phyloP scores from a whole-genome alignment of 495 filamentous ascomycete species.

The Penicillium daleae region DNA sequence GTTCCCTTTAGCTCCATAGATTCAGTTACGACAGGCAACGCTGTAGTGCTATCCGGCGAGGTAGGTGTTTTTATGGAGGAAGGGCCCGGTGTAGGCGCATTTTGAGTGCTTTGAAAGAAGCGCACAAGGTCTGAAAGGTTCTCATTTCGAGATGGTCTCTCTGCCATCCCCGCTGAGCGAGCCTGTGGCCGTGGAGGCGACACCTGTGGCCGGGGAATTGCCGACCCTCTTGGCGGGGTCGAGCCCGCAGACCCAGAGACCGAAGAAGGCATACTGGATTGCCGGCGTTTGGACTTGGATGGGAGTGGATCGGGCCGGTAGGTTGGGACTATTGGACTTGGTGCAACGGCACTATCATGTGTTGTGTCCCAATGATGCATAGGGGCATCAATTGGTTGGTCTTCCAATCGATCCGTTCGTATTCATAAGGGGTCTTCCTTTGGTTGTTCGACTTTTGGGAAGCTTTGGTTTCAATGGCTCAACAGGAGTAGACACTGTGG shows the following conservation, averaged over 20 bases:
- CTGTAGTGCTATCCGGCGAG: conserved; percentile 28
- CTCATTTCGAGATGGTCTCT: conserved; percentile 35
- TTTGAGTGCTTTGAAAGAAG: conserved; percentile 44
- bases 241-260: conserved; percentile 18
- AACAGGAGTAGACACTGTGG: conserved; percentile 6
- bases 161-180: conserved; percentile 31
- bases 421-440: conserved; percentile 16
- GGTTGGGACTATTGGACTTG: conserved; percentile 48
- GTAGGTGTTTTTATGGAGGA: conserved; percentile 9
- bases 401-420: conserved; percentile 25
- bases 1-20: conserved; percentile 17
- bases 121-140: conserved; percentile 42
- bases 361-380: conserved; percentile 41
- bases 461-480: background rate
- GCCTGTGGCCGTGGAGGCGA: conserved; percentile 29
- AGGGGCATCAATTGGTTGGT: conserved; percentile 29
- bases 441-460: background rate
- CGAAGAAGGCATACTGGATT: conserved; percentile 37
- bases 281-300: conserved; percentile 30
- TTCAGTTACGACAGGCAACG: conserved; percentile 21
- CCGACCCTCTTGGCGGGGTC: conserved; percentile 10
- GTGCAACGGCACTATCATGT: conserved; percentile 40
- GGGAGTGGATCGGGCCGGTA: conserved; percentile 37
- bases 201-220: conserved; percentile 21
- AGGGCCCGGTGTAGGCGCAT: conserved; percentile 17